A percentile compares a stretch with the other conserved stretches of the same genome.
phyloP scores from a whole-genome alignment of 2,329 filamentous ascomycete genomes.

The Trichoderma sp. region DNA sequence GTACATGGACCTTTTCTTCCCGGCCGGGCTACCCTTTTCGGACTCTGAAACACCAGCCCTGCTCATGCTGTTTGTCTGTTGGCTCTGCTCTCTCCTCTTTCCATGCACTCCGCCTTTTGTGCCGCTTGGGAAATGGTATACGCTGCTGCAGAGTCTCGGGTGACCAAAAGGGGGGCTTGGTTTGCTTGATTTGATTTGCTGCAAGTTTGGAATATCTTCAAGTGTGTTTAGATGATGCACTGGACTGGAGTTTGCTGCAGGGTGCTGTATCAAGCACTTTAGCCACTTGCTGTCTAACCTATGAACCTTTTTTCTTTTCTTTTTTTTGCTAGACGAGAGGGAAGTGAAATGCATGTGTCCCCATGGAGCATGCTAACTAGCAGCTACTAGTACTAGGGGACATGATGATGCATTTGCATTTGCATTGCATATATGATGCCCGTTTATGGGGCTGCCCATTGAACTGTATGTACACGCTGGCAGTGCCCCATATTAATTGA shows the following conservation, averaged over 20 bases:
- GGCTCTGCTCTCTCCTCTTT: neutral
- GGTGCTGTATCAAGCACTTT: neutral
- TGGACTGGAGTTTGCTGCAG: neutral
- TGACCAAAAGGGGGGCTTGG: neutral
- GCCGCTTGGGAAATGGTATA: neutral
- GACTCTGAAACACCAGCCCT: neutral
- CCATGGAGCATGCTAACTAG: neutral
- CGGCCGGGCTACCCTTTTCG: neutral
- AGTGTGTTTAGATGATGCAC: neutral
- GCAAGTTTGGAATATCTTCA: neutral
- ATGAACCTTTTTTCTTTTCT: neutral
- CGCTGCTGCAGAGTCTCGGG: neutral
- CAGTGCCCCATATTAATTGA: slow-evolving; percentile 31
- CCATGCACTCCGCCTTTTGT: neutral
- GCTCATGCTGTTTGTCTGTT: neutral
- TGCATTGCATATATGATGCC: neutral
- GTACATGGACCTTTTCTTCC: neutral
- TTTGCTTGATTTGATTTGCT: neutral
- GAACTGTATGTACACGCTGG: slow-evolving; percentile 14
- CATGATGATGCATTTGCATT: neutral
- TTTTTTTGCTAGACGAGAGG: neutral
- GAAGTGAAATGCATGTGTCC: neutral
- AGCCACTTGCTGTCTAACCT: neutral
- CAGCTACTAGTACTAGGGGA: neutral
- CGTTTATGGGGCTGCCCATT: neutral